Conservation (phyloP, 2,329 filamentous ascomycete species). For the Cladophialophora chaetospira region DNA sequence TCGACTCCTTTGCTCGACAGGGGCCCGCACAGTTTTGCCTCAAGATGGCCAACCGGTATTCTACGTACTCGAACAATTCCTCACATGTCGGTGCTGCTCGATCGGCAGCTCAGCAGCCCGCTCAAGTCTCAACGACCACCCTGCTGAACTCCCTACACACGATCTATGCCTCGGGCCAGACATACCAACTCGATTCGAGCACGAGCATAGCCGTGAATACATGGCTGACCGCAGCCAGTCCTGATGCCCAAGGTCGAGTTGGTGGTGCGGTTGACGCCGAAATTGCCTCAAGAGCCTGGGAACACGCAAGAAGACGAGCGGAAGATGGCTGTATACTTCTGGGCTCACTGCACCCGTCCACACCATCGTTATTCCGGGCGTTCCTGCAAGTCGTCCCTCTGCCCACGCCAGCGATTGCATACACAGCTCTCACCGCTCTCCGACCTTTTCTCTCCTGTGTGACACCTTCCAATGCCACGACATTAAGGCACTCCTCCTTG, state of each 20-base stretch:
- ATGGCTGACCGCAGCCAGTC: constrained; percentile 79
- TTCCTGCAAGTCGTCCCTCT: constrained; percentile 82
- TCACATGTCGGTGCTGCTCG: constrained; percentile 58
- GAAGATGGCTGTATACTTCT: constrained; percentile 93
- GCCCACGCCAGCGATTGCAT: constrained; percentile 71
- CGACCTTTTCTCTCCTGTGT: constrained; percentile 85
- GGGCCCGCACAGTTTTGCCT: constrained; percentile 12
- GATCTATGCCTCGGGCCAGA: constrained; percentile 76
- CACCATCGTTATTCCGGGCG: constrained; percentile 78
- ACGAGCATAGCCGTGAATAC: constrained; percentile 94
- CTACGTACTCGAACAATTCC: constrained; percentile 63
- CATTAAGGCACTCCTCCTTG: constrained; percentile 76
- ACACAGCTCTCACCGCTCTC: constrained; percentile 77
- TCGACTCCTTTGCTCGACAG: constrained; percentile 25
- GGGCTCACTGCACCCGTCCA: constrained; percentile 83
- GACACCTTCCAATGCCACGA: constrained; percentile 85
- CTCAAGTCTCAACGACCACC: constrained; percentile 88
- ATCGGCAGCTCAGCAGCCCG: constrained; percentile 65
- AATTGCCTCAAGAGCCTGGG: constrained; percentile 83
- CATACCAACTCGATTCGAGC: constrained; percentile 85
- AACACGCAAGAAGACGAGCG: constrained; percentile 89
- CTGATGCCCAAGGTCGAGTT: constrained; percentile 66
- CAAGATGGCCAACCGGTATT: constrained; percentile 62
- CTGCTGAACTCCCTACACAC: constrained; percentile 90
- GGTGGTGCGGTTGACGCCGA: constrained; percentile 80